A percentile compares a stretch with the other conserved stretches of the same genome.
Evolutionary conservation across 345 rosid genomes (phyloP).

Genomic region (Salix brachista): DNA sequence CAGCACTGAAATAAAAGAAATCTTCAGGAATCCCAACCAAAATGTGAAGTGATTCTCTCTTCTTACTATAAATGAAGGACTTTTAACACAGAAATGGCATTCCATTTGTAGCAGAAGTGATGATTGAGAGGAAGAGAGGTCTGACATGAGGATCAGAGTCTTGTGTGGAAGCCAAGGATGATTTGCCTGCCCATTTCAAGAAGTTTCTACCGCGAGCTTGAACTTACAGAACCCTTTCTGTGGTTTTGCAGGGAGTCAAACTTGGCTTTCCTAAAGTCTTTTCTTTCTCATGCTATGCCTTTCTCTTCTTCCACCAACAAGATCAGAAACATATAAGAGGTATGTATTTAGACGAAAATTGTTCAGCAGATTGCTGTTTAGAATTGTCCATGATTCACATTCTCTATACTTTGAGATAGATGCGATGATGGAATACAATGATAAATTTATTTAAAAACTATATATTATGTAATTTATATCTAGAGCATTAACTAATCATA

Average conservation of each 20-base stretch:
- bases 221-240: background rate
- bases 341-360: background rate
- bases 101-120: background rate
- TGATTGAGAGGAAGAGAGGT: background rate
- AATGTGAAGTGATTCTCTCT: background rate
- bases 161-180: constrained; percentile 6
- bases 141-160: constrained; percentile 3
- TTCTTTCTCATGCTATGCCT: constrained; percentile 3
- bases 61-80: background rate
- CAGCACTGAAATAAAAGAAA: too few species aligned
- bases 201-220: background rate
- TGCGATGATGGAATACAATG: too few species aligned
- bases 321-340: background rate
- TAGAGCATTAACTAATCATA: too few species aligned
- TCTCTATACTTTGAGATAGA: too few species aligned
- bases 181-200: background rate
- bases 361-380: too few species aligned
- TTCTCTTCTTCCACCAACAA: background rate
- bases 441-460: too few species aligned
- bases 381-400: too few species aligned
- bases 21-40: background rate
- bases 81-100: background rate
- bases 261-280: background rate
- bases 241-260: background rate
- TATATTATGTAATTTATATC: too few species aligned